These are phyloP conservation scores for Microdochium nivale DNA, from an alignment of 2,329 filamentous ascomycete genomes.

Conservation along the genomic window DNA sequence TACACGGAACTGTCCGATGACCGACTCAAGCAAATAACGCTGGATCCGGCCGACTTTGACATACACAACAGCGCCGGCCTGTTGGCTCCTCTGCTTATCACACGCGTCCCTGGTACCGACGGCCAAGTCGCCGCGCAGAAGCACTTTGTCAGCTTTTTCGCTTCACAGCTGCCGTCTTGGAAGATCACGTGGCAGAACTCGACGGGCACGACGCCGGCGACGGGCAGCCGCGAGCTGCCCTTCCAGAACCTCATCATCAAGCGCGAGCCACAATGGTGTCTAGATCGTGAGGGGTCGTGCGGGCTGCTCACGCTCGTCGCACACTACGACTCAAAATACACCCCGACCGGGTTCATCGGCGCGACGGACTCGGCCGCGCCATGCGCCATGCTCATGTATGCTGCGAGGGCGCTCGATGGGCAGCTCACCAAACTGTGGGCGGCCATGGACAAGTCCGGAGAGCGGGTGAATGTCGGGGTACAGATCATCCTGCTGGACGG, in stretches of 20 bases:
- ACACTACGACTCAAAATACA: conserved; percentile 73
- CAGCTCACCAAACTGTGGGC: conserved; percentile 68
- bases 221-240: conserved; percentile 52
- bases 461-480: conserved; percentile 57
- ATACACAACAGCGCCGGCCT: conserved; percentile 52
- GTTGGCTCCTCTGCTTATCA: conserved; percentile 66
- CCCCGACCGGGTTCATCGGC: conserved; percentile 69
- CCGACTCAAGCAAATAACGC: conserved; percentile 54
- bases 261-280: conserved; percentile 68
- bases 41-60: conserved; percentile 58
- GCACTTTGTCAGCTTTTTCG: conserved; percentile 68
- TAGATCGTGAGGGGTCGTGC: conserved; percentile 48
- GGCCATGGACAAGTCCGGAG: conserved; percentile 52
- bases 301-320: conserved; percentile 70
- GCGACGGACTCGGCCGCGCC: conserved; percentile 79
- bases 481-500: conserved; percentile 77
- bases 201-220: conserved; percentile 59
- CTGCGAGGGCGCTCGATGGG: conserved; percentile 60
- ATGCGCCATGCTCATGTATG: conserved; percentile 77
- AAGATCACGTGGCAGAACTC: conserved; percentile 66
- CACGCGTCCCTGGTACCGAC: conserved; percentile 66
- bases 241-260: conserved; percentile 72
- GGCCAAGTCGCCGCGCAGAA: conserved; percentile 58
- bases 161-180: conserved; percentile 59
- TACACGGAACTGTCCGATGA: conserved; percentile 51